Base-by-base conservation (phyloP, 768 basidiomycete species). In the Trametes punicea region DNA sequence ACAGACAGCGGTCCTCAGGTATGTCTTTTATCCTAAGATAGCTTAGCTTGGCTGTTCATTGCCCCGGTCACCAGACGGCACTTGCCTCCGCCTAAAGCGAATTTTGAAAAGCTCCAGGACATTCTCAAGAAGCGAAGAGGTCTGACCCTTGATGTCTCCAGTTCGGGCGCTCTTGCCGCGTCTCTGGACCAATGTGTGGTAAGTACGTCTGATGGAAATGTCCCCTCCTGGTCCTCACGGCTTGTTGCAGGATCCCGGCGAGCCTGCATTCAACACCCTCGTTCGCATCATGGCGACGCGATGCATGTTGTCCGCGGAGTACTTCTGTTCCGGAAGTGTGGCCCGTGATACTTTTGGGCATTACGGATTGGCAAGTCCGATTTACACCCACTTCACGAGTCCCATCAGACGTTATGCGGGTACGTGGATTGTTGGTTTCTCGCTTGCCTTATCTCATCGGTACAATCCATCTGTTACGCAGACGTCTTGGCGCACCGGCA, bases 201-300 rank as follows among this genome's bases (percentile, higher is more conserved):
- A 62, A 58, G 89, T 49, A 8, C 23, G 26, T 27, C 23, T 27
- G 67, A 55, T 59, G 23, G 41, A 26, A 49, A 20, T 21, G 33
- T 34, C 26, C 20, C 44, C 21, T 11, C 36, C 16, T 26, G 30
- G 27, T 13, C 27, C 54, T 46, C 13, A 58, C 40, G 21, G 29
- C 36, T 47, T 36, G 41, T 25, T 30, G 34, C 41, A 95, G 93
- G 93, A 97, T 66, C 79, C 87, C 0, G 70, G 73, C 16, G 84
- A 93, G 64, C 90, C 94, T 0, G 85, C 92, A 0, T 98, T 99
- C 78, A 99, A 98, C 65, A 98, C 94, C 0, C 81, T 98, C 16
- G 96, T 99, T 33, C 86, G 97, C 38, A 98, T 99, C 70, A 98
- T 99, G 95, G 95, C 97, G 2, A 98, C 96, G 3, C 79, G 97